Percentiles rank a stretch among this genome's conserved stretches.
These are phyloP conservation scores for Teunomyces aglyptinius DNA, from an alignment of 805 yeast species.

Conservation along the genomic window DNA sequence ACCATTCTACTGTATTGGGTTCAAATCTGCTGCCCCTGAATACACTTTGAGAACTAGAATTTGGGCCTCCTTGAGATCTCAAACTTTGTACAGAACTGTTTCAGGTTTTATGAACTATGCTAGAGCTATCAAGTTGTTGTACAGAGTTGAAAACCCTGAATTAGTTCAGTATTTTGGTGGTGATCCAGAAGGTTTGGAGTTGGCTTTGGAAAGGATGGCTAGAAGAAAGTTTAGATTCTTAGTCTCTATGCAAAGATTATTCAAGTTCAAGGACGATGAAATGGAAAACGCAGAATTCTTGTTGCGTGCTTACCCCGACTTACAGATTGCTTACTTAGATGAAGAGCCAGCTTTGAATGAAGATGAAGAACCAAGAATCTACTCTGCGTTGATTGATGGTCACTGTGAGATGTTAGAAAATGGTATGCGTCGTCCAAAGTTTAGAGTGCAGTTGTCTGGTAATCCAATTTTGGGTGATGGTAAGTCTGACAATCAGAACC, in stretches of 20 bases:
- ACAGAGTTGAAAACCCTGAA: slow-evolving; percentile 93
- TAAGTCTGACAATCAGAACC: slow-evolving; percentile 84
- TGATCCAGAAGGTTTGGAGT: slow-evolving; percentile 93
- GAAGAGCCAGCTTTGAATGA: slow-evolving; percentile 80
- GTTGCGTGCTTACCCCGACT: slow-evolving; percentile 78
- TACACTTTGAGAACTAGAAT: slow-evolving; percentile 94
- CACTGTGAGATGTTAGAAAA: slow-evolving; percentile 64
- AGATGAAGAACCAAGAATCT: slow-evolving; percentile 70
- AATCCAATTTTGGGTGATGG: slow-evolving; percentile 87
- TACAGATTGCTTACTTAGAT: slow-evolving; percentile 89
- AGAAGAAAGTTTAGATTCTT: slow-evolving; percentile 77
- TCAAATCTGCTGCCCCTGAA: slow-evolving; percentile 96
- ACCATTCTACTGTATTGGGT: slow-evolving; percentile 95
- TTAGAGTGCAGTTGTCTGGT: slow-evolving; percentile 76
- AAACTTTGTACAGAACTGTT: slow-evolving; percentile 93
- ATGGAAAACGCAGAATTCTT: slow-evolving; percentile 77
- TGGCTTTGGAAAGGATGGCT: slow-evolving; percentile 89
- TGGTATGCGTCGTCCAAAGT: slow-evolving; percentile 67
- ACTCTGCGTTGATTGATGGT: slow-evolving; percentile 78
- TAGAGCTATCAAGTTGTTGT: slow-evolving; percentile 88
- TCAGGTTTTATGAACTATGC: slow-evolving; percentile 99
- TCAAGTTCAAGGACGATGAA: slow-evolving; percentile 70
- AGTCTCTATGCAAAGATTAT: slow-evolving; percentile 84
- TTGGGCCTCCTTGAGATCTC: slow-evolving; percentile 98
- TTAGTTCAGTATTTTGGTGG: slow-evolving; percentile 98